A percentile compares a stretch with the other conserved stretches of the same genome.
Conservation (phyloP, 306 rosid species). For the Fragaria iinumae region DNA sequence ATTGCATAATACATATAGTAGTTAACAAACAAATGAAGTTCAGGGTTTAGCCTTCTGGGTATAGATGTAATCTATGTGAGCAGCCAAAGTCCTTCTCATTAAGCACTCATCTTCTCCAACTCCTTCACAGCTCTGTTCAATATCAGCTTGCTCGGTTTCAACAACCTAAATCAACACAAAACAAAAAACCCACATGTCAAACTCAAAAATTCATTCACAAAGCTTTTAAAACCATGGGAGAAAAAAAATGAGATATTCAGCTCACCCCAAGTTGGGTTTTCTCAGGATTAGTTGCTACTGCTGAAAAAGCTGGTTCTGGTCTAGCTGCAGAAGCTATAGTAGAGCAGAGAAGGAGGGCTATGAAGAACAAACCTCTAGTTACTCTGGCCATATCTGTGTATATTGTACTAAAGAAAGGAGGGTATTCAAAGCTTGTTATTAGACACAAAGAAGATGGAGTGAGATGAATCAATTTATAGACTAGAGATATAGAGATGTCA, state of each 20-base stretch:
- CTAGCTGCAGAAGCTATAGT: constrained; percentile 25
- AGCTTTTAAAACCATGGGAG: not conserved
- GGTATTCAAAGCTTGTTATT: constrained; percentile 2
- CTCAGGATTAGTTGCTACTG: not conserved
- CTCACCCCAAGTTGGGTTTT: constrained; percentile 25
- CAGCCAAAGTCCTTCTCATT: constrained; percentile 72
- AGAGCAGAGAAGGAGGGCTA: constrained; percentile 28
- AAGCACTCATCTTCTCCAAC: constrained; percentile 65
- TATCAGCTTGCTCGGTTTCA: constrained; percentile 33
- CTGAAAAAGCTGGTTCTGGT: constrained; percentile 27
- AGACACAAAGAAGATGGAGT: not conserved
- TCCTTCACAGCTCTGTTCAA: constrained; percentile 60
- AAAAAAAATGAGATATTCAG: not conserved
- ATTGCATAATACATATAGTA: not conserved
- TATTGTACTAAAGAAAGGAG: not conserved
- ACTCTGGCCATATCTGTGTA: constrained; percentile 26
- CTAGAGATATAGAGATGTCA: constrained; percentile 3
- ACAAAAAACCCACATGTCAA: not conserved
- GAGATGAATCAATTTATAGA: constrained; percentile 19
- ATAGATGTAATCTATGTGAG: constrained; percentile 77
- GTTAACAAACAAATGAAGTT: constrained; percentile 15
- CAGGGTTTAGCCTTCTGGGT: constrained; percentile 69
- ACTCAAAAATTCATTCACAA: not conserved
- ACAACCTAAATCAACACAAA: constrained; percentile 29
- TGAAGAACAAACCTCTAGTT: constrained; percentile 20